Percentiles rank a stretch among this genome's conserved stretches.
phyloP scores from a whole-genome alignment of 257 asterid species.

The Dorcoceras hygrometricum region DNA sequence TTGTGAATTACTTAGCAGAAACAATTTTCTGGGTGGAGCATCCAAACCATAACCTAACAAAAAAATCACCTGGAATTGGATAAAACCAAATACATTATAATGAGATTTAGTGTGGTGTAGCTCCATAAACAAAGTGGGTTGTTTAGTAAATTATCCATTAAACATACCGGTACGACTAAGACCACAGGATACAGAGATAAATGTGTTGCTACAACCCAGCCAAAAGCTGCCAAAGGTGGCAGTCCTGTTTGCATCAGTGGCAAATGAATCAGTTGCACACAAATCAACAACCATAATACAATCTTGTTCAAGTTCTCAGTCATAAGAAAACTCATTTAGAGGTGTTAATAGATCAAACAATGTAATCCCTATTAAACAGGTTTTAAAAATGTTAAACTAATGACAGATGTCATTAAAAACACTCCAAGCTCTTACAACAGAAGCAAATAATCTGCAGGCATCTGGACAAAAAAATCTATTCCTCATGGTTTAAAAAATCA shows the following conservation, averaged over 20 bases:
- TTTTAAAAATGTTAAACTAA: neutral
- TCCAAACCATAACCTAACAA: constrained; percentile 82
- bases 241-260: constrained; percentile 49
- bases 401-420: neutral
- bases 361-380: constrained; percentile 6
- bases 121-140: constrained; percentile 8
- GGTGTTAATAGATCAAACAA: too few relatives aligned
- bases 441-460: constrained; percentile 9
- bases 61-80: constrained; percentile 55
- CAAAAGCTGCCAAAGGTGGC: constrained; percentile 86
- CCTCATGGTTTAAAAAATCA: constrained; percentile 15
- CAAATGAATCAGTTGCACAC: constrained; percentile 23
- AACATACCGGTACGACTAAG: constrained; percentile 76
- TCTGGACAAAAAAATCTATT: neutral
- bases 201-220: constrained; percentile 93
- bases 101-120: constrained; percentile 7
- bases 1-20: constrained; percentile 38
- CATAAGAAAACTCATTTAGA: constrained; percentile 19
- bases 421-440: constrained; percentile 11
- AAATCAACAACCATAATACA: neutral
- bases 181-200: constrained; percentile 81
- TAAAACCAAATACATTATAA: constrained; percentile 1
- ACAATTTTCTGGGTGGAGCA: constrained; percentile 75
- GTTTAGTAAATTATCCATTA: constrained; percentile 19
- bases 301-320: constrained; percentile 16